Evolutionary conservation across 257 asterid genomes (phyloP).

Genomic region (Penstemon newberryi): DNA sequence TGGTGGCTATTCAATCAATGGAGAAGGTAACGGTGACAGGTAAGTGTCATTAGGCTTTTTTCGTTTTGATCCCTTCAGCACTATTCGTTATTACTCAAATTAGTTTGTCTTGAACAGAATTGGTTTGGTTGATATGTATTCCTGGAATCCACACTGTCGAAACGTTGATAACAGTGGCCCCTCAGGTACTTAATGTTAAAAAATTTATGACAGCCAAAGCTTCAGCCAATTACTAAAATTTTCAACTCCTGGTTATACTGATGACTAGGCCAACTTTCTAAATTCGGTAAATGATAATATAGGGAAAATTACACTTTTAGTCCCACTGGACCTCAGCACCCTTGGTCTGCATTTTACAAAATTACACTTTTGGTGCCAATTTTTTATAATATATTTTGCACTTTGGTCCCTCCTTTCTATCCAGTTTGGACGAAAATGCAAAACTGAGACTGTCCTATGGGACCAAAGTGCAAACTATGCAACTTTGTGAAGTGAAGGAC

Average conservation of each 20-base stretch:
- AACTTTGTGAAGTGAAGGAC: too few relatives aligned
- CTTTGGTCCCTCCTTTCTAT: too few relatives aligned
- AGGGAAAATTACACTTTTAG: too few relatives aligned
- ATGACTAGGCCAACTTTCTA: not conserved
- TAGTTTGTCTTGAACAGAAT: constrained; percentile 41
- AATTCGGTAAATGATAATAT: not conserved
- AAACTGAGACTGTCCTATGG: too few relatives aligned
- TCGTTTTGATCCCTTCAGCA: not conserved
- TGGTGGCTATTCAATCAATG: constrained; percentile 49
- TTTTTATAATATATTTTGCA: too few relatives aligned
- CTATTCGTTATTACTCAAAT: constrained; percentile 2
- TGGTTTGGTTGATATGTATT: constrained; percentile 71
- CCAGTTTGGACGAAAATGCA: too few relatives aligned
- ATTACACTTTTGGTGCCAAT: too few relatives aligned
- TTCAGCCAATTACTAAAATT: not conserved
- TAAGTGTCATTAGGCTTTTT: constrained; percentile 23
- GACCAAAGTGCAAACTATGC: too few relatives aligned
- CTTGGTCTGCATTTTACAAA: too few relatives aligned
- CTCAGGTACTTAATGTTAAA: constrained; percentile 45
- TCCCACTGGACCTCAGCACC: too few relatives aligned
- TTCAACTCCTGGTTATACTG: not conserved
- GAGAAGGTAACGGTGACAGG: constrained; percentile 58
- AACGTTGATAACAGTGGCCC: constrained; percentile 56
- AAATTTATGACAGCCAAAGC: not conserved
- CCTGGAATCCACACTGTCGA: constrained; percentile 82